phyloP scores from a whole-genome alignment of 371 early-diverging fungal species.

The Syncephalastrum sp. region DNA sequence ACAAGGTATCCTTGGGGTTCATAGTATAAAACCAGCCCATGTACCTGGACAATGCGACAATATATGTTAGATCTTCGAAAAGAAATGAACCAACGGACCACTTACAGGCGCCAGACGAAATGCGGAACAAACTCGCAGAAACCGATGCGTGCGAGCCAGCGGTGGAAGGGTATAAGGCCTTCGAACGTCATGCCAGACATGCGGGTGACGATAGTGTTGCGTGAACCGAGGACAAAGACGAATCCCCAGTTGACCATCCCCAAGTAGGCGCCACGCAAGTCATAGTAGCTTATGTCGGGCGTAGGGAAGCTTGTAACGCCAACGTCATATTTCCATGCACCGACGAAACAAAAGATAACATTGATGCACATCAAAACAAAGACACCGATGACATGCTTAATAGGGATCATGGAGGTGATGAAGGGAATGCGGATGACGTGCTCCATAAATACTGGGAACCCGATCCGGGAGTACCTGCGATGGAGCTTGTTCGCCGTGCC shows the following conservation, averaged over 20 bases:
- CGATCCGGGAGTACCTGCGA: constrained; percentile 10
- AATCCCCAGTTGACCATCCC: constrained; percentile 43
- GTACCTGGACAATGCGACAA: neutral
- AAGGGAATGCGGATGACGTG: constrained; percentile 31
- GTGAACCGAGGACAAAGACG: constrained; percentile 36
- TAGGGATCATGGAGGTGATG: constrained; percentile 34
- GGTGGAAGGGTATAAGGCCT: constrained; percentile 39
- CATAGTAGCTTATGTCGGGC: constrained; percentile 20
- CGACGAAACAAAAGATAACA: constrained; percentile 25
- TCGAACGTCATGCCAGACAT: constrained; percentile 44
- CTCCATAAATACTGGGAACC: constrained; percentile 10
- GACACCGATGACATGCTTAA: constrained; percentile 38
- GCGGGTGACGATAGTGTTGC: constrained; percentile 35
- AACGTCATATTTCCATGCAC: constrained; percentile 16
- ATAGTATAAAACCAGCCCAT: constrained; percentile 15
- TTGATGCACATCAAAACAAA: constrained; percentile 26
- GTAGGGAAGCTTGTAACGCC: constrained; percentile 7
- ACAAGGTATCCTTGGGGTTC: constrained; percentile 13
- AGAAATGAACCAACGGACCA: neutral
- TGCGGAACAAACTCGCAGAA: constrained; percentile 36
- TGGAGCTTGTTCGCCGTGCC: neutral
- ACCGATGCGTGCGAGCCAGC: constrained; percentile 40
- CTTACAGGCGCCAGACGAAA: constrained; percentile 42
- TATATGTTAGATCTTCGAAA: neutral
- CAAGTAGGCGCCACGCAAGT: constrained; percentile 39